A percentile compares a stretch with the other conserved stretches of the same genome.
Conservation (phyloP, 2,329 filamentous ascomycete species). For the Dendrostoma leiphaemia region DNA sequence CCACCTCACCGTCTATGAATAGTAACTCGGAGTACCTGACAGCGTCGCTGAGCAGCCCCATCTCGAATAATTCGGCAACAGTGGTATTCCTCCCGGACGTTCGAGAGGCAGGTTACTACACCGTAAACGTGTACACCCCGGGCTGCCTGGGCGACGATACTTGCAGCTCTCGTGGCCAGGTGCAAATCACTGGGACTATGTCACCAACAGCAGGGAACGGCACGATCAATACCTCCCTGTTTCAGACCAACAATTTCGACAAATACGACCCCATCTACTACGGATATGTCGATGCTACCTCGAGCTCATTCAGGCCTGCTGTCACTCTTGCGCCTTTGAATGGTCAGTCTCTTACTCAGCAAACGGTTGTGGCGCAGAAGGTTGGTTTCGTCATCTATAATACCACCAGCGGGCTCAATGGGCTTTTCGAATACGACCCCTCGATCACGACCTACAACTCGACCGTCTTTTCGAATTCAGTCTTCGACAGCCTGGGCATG, state of each 20-base stretch:
- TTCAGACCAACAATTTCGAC: conserved; percentile 92
- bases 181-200: conserved; percentile 77
- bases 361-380: conserved; percentile 86
- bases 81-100: conserved; percentile 84
- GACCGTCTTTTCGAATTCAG: conserved; percentile 66
- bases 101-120: conserved; percentile 86
- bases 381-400: conserved; percentile 74
- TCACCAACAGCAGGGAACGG: conserved; percentile 37
- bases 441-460: conserved; percentile 54
- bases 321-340: conserved; percentile 72
- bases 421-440: conserved; percentile 86
- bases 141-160: conserved; percentile 80
- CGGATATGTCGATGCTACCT: conserved; percentile 76
- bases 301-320: conserved; percentile 70
- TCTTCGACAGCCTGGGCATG: conserved; percentile 73
- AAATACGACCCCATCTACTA: conserved; percentile 94
- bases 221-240: conserved; percentile 59
- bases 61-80: conserved; percentile 58
- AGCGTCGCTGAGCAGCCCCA: conserved; percentile 56
- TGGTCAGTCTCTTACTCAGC: conserved; percentile 57
- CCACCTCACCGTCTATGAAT: conserved; percentile 60
- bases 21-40: conserved; percentile 78
- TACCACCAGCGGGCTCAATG: conserved; percentile 79
- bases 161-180: conserved; percentile 72
- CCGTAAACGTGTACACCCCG: conserved; percentile 87